phyloP scores from a whole-genome alignment of 768 basidiomycete genomes.

The Heimioporus sp. region DNA sequence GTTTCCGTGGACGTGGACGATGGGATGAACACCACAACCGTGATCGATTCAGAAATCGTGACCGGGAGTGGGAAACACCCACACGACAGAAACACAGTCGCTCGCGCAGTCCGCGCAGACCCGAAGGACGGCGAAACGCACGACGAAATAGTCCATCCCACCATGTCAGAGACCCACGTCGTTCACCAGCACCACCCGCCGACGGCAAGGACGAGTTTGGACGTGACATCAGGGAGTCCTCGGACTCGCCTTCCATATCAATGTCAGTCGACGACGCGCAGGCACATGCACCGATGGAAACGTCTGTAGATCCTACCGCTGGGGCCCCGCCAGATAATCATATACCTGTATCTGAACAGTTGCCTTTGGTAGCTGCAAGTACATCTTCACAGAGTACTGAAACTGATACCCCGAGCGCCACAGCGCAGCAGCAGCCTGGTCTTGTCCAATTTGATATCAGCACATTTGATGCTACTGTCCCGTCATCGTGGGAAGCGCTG shows the following conservation, averaged over 20 bases:
- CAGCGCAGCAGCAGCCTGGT: slow-evolving; percentile 43
- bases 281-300: slow-evolving; percentile 30
- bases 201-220: slow-evolving; percentile 84
- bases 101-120: slow-evolving; percentile 73
- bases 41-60: slow-evolving; percentile 44
- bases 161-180: slow-evolving; percentile 33
- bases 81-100: slow-evolving; percentile 58
- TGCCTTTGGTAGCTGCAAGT: slow-evolving; percentile 52
- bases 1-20: slow-evolving; percentile 60
- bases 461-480: slow-evolving; percentile 70
- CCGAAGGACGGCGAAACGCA: slow-evolving; percentile 46
- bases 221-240: slow-evolving; percentile 67
- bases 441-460: slow-evolving; percentile 68
- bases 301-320: slow-evolving; percentile 42
- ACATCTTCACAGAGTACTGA: slow-evolving; percentile 48
- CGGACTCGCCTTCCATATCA: slow-evolving; percentile 35
- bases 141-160: slow-evolving; percentile 62
- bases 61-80: slow-evolving; percentile 37
- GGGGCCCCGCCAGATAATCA: slow-evolving; percentile 47
- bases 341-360: slow-evolving; percentile 40
- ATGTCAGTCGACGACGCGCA: slow-evolving; percentile 24
- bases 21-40: slow-evolving; percentile 57
- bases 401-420: slow-evolving; percentile 32
- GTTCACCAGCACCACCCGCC: slow-evolving; percentile 25
- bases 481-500: slow-evolving; percentile 78